These are phyloP conservation scores for Rhinocladiella similis DNA, from an alignment of 2,329 filamentous ascomycete species.

Conservation along the genomic window DNA sequence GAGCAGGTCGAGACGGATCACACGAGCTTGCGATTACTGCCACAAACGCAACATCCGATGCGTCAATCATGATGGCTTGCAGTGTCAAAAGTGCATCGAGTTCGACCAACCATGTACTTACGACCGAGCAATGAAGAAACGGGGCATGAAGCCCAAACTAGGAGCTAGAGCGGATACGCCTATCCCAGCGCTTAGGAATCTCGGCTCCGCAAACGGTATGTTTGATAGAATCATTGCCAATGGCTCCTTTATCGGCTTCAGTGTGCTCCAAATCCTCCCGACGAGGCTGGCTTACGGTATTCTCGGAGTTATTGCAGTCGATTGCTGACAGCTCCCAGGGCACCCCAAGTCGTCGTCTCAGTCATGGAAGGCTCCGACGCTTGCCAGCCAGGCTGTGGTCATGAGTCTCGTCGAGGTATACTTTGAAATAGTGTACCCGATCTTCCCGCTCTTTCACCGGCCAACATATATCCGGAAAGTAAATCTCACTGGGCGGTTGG, in stretches of 20 bases:
- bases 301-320: background rate
- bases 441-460: slow-evolving; percentile 55
- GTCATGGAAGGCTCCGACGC: slow-evolving; percentile 43
- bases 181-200: background rate
- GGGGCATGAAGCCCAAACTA: slow-evolving; percentile 33
- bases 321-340: background rate
- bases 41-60: slow-evolving; percentile 51
- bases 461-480: slow-evolving; percentile 41
- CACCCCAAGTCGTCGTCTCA: slow-evolving; percentile 4
- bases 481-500: background rate
- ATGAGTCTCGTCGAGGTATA: slow-evolving; percentile 50
- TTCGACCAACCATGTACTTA: slow-evolving; percentile 53
- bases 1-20: slow-evolving; percentile 18
- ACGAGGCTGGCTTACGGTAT: too few relatives aligned
- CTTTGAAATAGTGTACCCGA: slow-evolving; percentile 56
- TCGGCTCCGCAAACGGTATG: slow-evolving; percentile 2
- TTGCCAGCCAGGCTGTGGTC: slow-evolving; percentile 42
- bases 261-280: too few relatives aligned
- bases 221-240: slow-evolving; percentile 2
- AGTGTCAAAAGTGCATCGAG: slow-evolving; percentile 53
- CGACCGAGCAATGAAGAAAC: slow-evolving; percentile 45
- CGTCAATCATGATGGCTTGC: slow-evolving; percentile 34
- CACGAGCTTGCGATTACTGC: slow-evolving; percentile 48
- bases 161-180: background rate
- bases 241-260: background rate